A percentile compares a stretch with the other conserved stretches of the same genome.
Evolutionary conservation across 2,329 filamentous ascomycete species (phyloP).

Genomic region (Atkinsonella texensis): DNA sequence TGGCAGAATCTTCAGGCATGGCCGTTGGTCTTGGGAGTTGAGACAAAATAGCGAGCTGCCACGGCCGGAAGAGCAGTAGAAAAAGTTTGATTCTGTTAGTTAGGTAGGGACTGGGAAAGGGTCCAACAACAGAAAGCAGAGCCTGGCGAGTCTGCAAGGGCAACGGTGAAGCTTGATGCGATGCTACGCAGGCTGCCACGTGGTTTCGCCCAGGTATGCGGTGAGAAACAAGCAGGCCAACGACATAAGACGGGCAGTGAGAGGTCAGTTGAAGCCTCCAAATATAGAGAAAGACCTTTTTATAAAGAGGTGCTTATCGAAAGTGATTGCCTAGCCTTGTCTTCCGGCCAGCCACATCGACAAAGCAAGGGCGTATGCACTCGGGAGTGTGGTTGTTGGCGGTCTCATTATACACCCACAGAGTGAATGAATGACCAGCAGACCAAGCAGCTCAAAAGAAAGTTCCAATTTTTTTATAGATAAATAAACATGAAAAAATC

Average conservation of each 20-base stretch:
- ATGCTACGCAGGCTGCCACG: constrained; percentile 5
- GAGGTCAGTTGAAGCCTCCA: background rate
- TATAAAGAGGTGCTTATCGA: background rate
- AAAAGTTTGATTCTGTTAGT: background rate
- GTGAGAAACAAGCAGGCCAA: background rate
- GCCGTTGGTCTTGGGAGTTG: background rate
- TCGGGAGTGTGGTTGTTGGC: background rate
- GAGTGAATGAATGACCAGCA: no score
- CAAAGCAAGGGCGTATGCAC: background rate
- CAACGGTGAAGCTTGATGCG: background rate
- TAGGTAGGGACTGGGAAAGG: background rate
- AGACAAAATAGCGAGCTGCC: background rate
- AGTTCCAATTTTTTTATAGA: no score
- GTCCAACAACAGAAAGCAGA: background rate
- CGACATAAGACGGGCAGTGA: background rate
- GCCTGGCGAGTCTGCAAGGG: background rate
- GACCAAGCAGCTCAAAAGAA: no score
- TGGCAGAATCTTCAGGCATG: constrained; percentile 11
- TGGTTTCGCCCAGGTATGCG: background rate
- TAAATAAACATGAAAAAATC: no score
- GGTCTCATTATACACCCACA: background rate
- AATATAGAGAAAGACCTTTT: constrained; percentile 1
- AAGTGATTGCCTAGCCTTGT: background rate
- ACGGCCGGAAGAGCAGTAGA: background rate
- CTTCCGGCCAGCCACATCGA: constrained; percentile 5